These are phyloP conservation scores for Penicillium riverlandense DNA, from an alignment of 495 filamentous ascomycete species.

Conservation along the genomic window DNA sequence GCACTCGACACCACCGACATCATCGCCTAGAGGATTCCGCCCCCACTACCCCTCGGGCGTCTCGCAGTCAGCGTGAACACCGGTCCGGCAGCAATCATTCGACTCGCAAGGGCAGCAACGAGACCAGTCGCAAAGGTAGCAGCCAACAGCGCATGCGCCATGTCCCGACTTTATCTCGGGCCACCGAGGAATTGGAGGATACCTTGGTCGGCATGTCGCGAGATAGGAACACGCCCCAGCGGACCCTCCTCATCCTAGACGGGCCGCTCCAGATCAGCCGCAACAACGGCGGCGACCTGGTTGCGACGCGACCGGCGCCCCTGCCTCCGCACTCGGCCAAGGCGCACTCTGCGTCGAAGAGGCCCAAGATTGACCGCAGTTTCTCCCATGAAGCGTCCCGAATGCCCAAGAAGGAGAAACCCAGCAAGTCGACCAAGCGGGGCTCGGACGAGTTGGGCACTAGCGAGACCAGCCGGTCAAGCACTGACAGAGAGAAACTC, in stretches of 20 bases:
- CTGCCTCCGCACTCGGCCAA: constrained; percentile 20
- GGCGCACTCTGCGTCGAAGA: constrained; percentile 6
- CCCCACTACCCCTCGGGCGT: no score
- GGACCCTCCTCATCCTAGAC: constrained; percentile 15
- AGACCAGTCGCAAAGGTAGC: no score
- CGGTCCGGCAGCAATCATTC: no score
- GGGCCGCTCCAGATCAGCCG: constrained; percentile 31
- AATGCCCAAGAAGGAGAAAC: constrained; percentile 1
- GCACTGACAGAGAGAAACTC: neutral
- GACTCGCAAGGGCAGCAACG: no score
- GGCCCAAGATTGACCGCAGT: no score
- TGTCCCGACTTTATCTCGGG: constrained; percentile 20
- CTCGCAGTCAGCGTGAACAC: no score
- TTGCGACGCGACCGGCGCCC: constrained; percentile 30
- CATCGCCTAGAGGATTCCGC: no score
- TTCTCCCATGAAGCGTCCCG: no score
- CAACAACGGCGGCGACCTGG: constrained; percentile 30
- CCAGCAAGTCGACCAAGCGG: neutral
- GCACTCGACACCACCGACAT: no score
- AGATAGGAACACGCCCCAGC: constrained; percentile 1
- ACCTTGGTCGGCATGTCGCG: constrained; percentile 18
- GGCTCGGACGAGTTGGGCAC: no score
- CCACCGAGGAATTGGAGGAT: constrained; percentile 27
- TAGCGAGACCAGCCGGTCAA: no score
- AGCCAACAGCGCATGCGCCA: constrained; percentile 5